These are phyloP conservation scores for Lentinula boryana DNA, from an alignment of 768 basidiomycete genomes.

Conservation along the genomic window DNA sequence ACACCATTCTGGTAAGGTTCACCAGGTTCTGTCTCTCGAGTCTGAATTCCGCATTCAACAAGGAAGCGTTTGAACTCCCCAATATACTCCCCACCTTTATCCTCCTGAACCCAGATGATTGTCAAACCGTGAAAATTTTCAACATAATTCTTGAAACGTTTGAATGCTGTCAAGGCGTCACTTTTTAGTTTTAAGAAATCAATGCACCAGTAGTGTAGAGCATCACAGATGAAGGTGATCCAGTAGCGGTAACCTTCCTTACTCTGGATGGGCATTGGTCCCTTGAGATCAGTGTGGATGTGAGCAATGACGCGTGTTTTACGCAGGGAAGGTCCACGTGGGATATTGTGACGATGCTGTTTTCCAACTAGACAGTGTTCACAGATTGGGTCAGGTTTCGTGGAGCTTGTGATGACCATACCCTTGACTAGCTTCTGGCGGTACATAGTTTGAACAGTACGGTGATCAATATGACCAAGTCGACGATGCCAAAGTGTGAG, in stretches of 20 bases:
- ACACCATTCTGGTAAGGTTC: constrained; percentile 29
- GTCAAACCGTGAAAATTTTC: constrained; percentile 6
- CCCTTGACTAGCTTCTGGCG: too few species aligned
- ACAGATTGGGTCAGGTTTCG: too few species aligned
- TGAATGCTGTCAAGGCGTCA: constrained; percentile 13
- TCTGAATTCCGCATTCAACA: too few species aligned
- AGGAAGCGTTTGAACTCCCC: too few species aligned
- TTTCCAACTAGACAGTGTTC: too few species aligned
- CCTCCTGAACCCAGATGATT: not conserved
- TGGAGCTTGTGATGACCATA: too few species aligned
- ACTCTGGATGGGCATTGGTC: constrained; percentile 12
- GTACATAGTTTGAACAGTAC: too few species aligned
- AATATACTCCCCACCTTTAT: too few species aligned
- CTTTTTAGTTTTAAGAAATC: constrained; percentile 11
- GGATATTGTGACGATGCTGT: not conserved
- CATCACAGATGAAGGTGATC: constrained; percentile 16
- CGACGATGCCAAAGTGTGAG: too few species aligned
- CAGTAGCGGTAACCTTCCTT: constrained; percentile 13
- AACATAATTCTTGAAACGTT: constrained; percentile 15
- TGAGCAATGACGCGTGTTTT: not conserved
- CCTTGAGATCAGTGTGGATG: constrained; percentile 15
- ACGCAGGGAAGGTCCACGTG: not conserved
- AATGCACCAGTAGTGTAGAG: not conserved
- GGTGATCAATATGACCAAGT: too few species aligned
- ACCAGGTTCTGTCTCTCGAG: constrained; percentile 1